Evolutionary conservation across 225 moss, liverwort and hornwort species (phyloP), one percentile per base, ranked within the genome.

Genomic region (Bryum argenteum): DNA sequence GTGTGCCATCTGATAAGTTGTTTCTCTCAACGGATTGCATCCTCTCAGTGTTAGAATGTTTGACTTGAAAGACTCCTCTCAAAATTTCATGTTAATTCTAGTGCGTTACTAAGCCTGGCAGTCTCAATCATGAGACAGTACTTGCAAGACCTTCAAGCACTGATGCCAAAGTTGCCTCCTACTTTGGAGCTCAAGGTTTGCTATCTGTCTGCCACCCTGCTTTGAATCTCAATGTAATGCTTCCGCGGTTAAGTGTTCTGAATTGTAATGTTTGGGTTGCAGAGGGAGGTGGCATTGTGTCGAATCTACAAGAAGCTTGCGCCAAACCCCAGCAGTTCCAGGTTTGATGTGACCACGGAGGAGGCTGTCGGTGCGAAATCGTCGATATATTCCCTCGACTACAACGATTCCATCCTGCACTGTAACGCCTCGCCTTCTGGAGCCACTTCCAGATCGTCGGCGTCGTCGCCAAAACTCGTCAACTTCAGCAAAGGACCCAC

Each of bases 251-350:
- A 4, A 33, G 33, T 3, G 33, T 33, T 33, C 65, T 64, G 53
- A 43, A 12, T 22, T 43, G 26, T 41, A 44, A 6, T 8, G 53
- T 52, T 40, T 23, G 28, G 22, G 10, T 33, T 71, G 65, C 88
- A 92, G 92, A 90, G 84, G 39, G 88, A 88, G 61, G 81, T 92
- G 5, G 88, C 86, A 2, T 65, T 92, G 50, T 92, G 92, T 81
- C 90, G 92, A 62, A 86, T 92, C 70, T 92, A 92, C 79, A 86
- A 84, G 71, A 92, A 92, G 56, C 44, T 67, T 11, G 73, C 43
- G 16, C 69, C 69, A 0, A 63, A 61, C 33, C 58, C 71, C 17
- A 23, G 28, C 47, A 68, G 33, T 33, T 33, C 61, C 3, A 37
- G 13, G 2, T 33, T 59, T n/a, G 68, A 64, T 10, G 42, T 56